Evolutionary conservation across 345 rosid genomes (phyloP).

Genomic region (Bruguiera parviflora): DNA sequence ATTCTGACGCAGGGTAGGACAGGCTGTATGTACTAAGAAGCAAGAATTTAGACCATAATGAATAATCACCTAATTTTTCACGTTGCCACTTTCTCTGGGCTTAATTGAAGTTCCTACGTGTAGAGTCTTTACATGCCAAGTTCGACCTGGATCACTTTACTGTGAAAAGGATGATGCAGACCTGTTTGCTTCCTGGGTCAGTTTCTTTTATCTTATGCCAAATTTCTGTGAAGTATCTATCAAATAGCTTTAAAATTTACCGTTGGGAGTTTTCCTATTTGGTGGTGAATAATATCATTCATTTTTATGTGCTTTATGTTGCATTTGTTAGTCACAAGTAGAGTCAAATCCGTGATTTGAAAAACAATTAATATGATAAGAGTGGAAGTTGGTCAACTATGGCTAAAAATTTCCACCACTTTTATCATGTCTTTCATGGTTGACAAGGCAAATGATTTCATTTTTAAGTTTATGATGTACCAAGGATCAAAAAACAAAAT

Average conservation of each 20-base stretch:
- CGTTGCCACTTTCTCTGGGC: constrained; percentile 12
- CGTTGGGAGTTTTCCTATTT: neutral
- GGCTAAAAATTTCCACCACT: no score
- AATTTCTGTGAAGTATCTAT: neutral
- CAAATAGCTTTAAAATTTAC: neutral
- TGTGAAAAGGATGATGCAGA: constrained; percentile 80
- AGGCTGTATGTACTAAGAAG: constrained; percentile 12
- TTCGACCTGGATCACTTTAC: constrained; percentile 92
- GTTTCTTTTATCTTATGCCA: constrained; percentile 26
- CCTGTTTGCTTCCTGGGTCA: constrained; percentile 90
- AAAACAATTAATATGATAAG: neutral
- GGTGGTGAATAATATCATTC: no score
- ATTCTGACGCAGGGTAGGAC: constrained; percentile 98
- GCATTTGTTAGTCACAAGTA: neutral
- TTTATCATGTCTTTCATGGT: no score
- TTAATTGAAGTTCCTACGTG: constrained; percentile 9
- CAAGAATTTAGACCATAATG: constrained; percentile 18
- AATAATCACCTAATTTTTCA: constrained; percentile 8
- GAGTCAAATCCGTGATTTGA: neutral
- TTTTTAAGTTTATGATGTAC: neutral
- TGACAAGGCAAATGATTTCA: no score
- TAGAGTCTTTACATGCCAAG: constrained; percentile 86
- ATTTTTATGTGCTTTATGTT: neutral
- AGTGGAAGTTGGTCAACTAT: neutral
- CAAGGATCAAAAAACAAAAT: neutral